Base-by-base conservation (phyloP, 768 basidiomycete species). In the Boletus insuetus region DNA sequence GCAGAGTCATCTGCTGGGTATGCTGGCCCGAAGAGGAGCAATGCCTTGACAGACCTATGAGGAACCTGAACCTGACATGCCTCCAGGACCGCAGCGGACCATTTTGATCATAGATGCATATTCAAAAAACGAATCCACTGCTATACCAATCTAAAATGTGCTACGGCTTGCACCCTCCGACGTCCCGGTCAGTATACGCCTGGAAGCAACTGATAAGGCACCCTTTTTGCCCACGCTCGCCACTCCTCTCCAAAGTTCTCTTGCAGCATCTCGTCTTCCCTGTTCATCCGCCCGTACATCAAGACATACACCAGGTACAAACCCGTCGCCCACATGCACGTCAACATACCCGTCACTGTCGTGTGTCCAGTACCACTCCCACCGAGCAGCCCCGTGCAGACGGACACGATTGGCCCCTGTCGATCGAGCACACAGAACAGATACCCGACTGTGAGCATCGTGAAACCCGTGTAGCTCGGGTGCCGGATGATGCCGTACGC, bases 401-500 rank as follows among this genome's bases (percentile, higher is more conserved):
- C 46, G 1, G 32, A 35, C 24, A 58, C 46, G 43, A 62, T 8
- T 44, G 52, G 56, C 3, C 52, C 45, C 3, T 24, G 34, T 17
- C 13, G 41, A 35, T 58, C 58, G 20, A 63, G 26, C 10, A 51
- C 7, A n/a, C 53, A 54, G 3, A 66, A 17, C 1, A 53, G 4
- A 34, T 45, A 48, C 0, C 66, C 66, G 0, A 54, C 3, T 3
- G 8, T 12, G 16, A 47, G 6, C 4, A 10, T 8, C 1, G 49
- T 0, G 0, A 6, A 16, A 7, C 39, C 68, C 1, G 66, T 66
- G 38, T 73, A 72, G 26, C 64, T 63, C 11, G 72, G 72, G 51
- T 73, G 70, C 1, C 70, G 66, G 7, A 72, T 63, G 52, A 64
- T 16, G 10, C 55, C 9, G 53, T 73, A 69, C 10, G 50, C 58